Percentiles rank a stretch among this genome's conserved stretches.
Evolutionary conservation across 768 basidiomycete genomes (phyloP).

Genomic region (Boletellus ananas): DNA sequence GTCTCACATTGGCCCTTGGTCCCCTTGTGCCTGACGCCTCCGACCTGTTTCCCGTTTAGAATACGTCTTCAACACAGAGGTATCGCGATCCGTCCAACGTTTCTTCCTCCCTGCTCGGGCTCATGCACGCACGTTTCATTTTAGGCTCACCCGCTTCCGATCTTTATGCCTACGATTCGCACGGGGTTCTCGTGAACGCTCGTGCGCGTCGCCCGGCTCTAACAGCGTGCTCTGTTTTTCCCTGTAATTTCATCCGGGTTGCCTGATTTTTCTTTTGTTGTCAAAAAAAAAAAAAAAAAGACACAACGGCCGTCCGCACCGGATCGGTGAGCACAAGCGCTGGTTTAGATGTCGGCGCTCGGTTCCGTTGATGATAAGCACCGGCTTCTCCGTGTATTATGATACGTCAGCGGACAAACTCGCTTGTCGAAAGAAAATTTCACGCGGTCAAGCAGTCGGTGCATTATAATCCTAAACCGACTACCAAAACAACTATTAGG

Average conservation of each 20-base stretch:
- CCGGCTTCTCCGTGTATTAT: no score
- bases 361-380: no score
- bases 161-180: slow-evolving; percentile 52
- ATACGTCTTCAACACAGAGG: slow-evolving; percentile 93
- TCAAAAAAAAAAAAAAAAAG: no score
- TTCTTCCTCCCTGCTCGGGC: background rate
- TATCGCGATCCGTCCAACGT: slow-evolving; percentile 22
- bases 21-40: slow-evolving; percentile 6
- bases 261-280: no score
- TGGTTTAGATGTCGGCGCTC: no score
- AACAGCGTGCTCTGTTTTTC: background rate
- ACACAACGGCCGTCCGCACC: background rate
- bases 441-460: background rate
- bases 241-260: no score
- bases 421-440: background rate
- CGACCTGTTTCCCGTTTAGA: slow-evolving; percentile 39
- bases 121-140: slow-evolving; percentile 1
- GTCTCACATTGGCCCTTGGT: background rate
- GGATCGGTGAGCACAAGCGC: no score
- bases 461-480: no score
- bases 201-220: no score
- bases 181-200: slow-evolving; percentile 44
- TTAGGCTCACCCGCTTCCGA: slow-evolving; percentile 68
- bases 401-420: no score
- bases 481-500: slow-evolving; percentile 5